Percentiles rank a stretch among this genome's conserved stretches.
These are phyloP conservation scores for Xylaria sp. DNA, from an alignment of 2,329 filamentous ascomycete genomes.

Conservation along the genomic window DNA sequence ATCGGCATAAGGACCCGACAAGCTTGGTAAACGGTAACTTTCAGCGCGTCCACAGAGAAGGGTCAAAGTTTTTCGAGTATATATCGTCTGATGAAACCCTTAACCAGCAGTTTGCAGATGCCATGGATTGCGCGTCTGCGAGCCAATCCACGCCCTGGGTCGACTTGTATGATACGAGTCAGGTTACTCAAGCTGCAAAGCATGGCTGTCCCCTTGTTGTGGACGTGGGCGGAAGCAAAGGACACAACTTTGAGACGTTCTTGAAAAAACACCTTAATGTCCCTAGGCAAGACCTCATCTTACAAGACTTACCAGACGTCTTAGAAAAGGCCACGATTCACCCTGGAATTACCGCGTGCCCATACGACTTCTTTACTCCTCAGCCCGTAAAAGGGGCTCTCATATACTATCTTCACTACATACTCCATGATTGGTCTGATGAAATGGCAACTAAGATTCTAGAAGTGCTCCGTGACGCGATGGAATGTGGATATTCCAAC, in stretches of 20 bases:
- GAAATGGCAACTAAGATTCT: slow-evolving; percentile 11
- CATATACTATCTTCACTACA: slow-evolving; percentile 8
- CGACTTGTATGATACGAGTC: not conserved
- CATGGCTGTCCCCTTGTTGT: not conserved
- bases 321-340: not conserved
- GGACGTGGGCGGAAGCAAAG: not conserved
- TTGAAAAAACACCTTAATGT: not conserved
- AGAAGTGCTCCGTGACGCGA: not conserved
- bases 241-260: slow-evolving; percentile 14
- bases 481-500: not conserved
- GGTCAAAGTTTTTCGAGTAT: not conserved
- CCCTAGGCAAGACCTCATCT: not conserved
- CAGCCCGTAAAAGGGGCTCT: slow-evolving; percentile 18
- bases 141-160: not conserved
- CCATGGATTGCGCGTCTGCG: not conserved
- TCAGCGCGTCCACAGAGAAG: not conserved
- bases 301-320: not conserved
- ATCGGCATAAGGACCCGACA: not conserved
- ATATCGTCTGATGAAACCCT: not conserved
- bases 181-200: not conserved
- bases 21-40: not conserved
- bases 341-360: not conserved
- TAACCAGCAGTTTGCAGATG: not conserved
- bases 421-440: slow-evolving; percentile 24
- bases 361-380: slow-evolving; percentile 27